phyloP scores from a whole-genome alignment of 2,329 filamentous ascomycete species.

The Colletotrichum agaves region DNA sequence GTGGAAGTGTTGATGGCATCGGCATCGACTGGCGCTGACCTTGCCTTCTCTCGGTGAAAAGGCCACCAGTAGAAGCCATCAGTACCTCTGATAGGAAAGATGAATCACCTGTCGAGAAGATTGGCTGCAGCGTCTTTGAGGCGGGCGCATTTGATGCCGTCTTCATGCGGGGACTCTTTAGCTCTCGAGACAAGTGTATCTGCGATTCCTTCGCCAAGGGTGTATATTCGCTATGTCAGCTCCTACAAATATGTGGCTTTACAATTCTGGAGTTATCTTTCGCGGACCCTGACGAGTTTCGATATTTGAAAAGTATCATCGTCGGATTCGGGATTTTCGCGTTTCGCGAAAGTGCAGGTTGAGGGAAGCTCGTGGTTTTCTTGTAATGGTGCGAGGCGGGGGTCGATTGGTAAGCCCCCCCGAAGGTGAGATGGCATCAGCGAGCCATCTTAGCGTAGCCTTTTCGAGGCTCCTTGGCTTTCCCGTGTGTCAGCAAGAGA shows the following conservation, averaged over 20 bases:
- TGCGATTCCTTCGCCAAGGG: neutral
- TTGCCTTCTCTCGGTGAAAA: neutral
- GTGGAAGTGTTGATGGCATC: neutral
- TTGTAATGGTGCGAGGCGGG: neutral
- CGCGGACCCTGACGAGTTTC: neutral
- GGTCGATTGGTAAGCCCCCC: constrained; percentile 17
- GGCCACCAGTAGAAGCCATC: too few relatives aligned
- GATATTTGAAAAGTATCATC: too few relatives aligned
- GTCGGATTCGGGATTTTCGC: constrained; percentile 8
- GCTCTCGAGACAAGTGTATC: neutral
- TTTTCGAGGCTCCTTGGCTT: neutral
- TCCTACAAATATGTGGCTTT: neutral
- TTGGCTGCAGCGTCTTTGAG: too few relatives aligned
- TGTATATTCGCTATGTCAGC: neutral
- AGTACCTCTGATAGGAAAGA: too few relatives aligned
- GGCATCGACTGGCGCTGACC: neutral
- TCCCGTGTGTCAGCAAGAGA: too few relatives aligned
- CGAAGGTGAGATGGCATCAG: neutral
- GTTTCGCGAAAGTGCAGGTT: neutral
- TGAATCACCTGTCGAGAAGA: too few relatives aligned
- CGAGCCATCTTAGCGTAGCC: neutral
- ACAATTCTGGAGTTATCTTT: neutral
- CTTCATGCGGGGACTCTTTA: too few relatives aligned
- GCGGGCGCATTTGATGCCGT: too few relatives aligned
- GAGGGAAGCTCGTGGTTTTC: constrained; percentile 17